Percentiles rank a stretch among this genome's conserved stretches.
Evolutionary conservation across 345 rosid genomes (phyloP).

Genomic region (Pelargonium nanum): DNA sequence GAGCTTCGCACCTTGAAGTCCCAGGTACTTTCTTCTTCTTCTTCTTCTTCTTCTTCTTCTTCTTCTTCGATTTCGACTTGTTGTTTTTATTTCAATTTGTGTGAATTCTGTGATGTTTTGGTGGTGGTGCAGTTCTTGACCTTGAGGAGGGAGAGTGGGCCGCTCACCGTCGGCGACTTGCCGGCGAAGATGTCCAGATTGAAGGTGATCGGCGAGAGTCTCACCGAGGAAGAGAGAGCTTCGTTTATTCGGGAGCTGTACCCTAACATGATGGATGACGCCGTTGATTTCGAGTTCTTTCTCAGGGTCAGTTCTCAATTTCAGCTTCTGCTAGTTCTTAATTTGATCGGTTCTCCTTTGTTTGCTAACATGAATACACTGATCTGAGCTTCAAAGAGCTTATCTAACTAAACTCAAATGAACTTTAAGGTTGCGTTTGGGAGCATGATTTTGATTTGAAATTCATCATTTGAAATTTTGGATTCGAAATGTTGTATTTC

Average conservation of each 20-base stretch:
- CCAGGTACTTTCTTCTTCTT: slow-evolving; percentile 36
- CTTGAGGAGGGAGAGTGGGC: slow-evolving; percentile 90
- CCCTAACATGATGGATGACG: slow-evolving; percentile 48
- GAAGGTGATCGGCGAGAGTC: slow-evolving; percentile 74
- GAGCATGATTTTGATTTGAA: no score
- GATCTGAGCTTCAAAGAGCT: not conserved
- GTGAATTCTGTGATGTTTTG: not conserved
- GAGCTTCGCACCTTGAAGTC: slow-evolving; percentile 94
- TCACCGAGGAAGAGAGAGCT: slow-evolving; percentile 60
- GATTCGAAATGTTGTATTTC: no score
- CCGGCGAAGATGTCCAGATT: slow-evolving; percentile 78
- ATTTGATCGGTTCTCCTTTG: not conserved
- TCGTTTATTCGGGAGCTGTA: slow-evolving; percentile 54
- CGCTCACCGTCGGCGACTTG: slow-evolving; percentile 69
- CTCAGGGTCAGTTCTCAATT: slow-evolving; percentile 41
- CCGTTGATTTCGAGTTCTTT: slow-evolving; percentile 92
- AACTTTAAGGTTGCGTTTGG: not conserved
- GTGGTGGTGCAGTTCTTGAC: slow-evolving; percentile 49
- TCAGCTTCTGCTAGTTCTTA: not conserved
- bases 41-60: not conserved
- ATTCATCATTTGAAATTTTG: not conserved
- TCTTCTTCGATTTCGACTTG: no score
- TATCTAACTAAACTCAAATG: not conserved
- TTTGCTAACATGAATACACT: no score
- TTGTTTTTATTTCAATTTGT: not conserved